phyloP scores from a whole-genome alignment of 192 early-diverging fungal species.

The Gryganskiella cystojenkinii region DNA sequence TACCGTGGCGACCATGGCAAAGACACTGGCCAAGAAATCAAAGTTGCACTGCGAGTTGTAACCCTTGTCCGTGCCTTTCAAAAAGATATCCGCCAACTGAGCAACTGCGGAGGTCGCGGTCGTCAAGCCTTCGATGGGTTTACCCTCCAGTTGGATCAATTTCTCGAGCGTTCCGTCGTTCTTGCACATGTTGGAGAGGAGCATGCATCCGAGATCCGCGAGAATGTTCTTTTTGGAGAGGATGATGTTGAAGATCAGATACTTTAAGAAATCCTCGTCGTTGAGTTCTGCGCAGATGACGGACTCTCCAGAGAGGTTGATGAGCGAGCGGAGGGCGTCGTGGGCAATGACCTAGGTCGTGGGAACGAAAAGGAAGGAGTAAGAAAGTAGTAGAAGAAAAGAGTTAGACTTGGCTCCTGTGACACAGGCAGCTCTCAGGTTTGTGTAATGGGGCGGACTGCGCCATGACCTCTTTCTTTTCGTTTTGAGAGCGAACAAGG shows the following conservation, averaged over 20 bases:
- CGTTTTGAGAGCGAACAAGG: background rate
- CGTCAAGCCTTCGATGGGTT: constrained; percentile 52
- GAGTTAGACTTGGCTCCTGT: background rate
- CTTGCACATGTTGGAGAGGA: constrained; percentile 93
- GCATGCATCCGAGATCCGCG: constrained; percentile 89
- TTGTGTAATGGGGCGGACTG: background rate
- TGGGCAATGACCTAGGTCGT: constrained; percentile 80
- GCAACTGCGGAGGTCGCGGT: constrained; percentile 71
- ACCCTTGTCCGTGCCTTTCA: constrained; percentile 77
- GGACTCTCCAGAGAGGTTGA: constrained; percentile 84
- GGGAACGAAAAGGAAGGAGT: background rate
- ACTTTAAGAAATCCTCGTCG: constrained; percentile 75
- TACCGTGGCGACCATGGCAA: constrained; percentile 85
- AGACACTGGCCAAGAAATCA: constrained; percentile 91
- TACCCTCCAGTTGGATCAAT: constrained; percentile 57
- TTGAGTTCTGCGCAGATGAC: constrained; percentile 71
- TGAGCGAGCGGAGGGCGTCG: constrained; percentile 81
- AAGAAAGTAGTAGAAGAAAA: background rate
- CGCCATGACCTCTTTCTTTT: constrained; percentile 5
- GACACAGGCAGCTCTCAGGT: background rate
- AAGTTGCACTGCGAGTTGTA: constrained; percentile 87
- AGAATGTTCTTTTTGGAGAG: constrained; percentile 64
- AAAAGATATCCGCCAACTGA: constrained; percentile 91
- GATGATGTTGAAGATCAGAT: constrained; percentile 73
- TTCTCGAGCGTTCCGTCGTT: constrained; percentile 64